Conservation (phyloP, 495 filamentous ascomycete genomes). For the Pyronema domesticum region DNA sequence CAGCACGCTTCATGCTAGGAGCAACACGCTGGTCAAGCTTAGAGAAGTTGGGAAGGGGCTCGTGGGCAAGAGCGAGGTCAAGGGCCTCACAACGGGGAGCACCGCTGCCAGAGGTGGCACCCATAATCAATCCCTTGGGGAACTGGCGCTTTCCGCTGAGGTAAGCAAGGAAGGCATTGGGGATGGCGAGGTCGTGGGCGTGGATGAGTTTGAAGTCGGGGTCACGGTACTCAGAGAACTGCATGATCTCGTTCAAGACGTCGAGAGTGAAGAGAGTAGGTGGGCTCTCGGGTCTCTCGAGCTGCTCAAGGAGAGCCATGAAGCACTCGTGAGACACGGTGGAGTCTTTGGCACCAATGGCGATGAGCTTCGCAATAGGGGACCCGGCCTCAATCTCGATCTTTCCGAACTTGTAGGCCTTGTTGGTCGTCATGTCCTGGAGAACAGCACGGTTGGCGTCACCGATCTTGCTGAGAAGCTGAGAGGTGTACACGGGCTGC, state of each 20-base stretch:
- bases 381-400: constrained; percentile 38
- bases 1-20: constrained; percentile 36
- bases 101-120: constrained; percentile 52
- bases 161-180: constrained; percentile 54
- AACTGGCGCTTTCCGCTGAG: constrained; percentile 43
- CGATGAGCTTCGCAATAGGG: constrained; percentile 48
- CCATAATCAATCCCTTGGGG: constrained; percentile 54
- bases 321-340: constrained; percentile 67
- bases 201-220: constrained; percentile 56
- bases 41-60: constrained; percentile 30
- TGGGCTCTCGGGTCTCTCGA: constrained; percentile 39
- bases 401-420: constrained; percentile 42
- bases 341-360: constrained; percentile 52
- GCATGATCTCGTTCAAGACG: constrained; percentile 63
- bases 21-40: constrained; percentile 50
- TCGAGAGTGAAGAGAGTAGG: constrained; percentile 67
- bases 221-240: constrained; percentile 48
- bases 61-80: constrained; percentile 43
- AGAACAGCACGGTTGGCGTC: constrained; percentile 57
- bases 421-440: constrained; percentile 34
- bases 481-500: constrained; percentile 57
- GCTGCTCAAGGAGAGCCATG: constrained; percentile 61
- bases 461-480: constrained; percentile 49
- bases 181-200: constrained; percentile 63
- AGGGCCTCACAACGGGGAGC: constrained; percentile 41